Percentiles rank a stretch among this genome's conserved stretches.
phyloP scores from a whole-genome alignment of 1,139 yeast genomes.

The Diutina catenulata region DNA sequence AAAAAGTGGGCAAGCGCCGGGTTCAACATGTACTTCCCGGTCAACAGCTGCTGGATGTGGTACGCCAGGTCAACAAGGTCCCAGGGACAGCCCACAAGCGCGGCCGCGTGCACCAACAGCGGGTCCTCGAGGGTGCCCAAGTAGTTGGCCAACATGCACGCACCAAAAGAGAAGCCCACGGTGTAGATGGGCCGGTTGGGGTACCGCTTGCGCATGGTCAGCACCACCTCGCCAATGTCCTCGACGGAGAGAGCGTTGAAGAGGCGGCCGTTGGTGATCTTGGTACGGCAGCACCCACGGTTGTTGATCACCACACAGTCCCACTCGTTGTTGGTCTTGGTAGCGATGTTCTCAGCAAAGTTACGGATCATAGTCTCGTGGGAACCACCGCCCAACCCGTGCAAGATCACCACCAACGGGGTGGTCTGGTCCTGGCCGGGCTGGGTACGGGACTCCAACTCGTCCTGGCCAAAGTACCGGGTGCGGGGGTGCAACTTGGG shows the following conservation, averaged over 20 bases:
- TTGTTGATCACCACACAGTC: slow-evolving; percentile 70
- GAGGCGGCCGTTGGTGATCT: slow-evolving; percentile 60
- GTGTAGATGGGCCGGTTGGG: slow-evolving; percentile 69
- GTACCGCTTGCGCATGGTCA: slow-evolving; percentile 39
- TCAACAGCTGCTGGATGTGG: slow-evolving; percentile 37
- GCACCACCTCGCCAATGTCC: slow-evolving; percentile 53
- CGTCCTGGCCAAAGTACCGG: slow-evolving; percentile 46
- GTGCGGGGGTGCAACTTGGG: slow-evolving; percentile 76
- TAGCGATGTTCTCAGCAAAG: slow-evolving; percentile 26
- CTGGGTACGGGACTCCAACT: slow-evolving; percentile 16
- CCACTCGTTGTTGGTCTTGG: slow-evolving; percentile 15
- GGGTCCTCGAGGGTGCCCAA: slow-evolving; percentile 58
- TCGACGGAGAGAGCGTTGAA: slow-evolving; percentile 68
- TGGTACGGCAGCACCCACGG: slow-evolving; percentile 82
- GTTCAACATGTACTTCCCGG: slow-evolving; percentile 53
- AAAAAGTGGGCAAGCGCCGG: slow-evolving; percentile 60
- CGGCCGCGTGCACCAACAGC: slow-evolving; percentile 47
- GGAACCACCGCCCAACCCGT: slow-evolving; percentile 89
- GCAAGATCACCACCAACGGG: slow-evolving; percentile 63
- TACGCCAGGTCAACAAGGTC: slow-evolving; percentile 52
- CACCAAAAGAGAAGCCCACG: slow-evolving; percentile 86
- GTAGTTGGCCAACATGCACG: slow-evolving; percentile 65
- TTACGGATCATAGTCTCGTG: slow-evolving; percentile 82
- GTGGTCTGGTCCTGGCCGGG: slow-evolving; percentile 18
- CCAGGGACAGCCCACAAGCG: slow-evolving; percentile 47